Base-by-base conservation (phyloP, 2,329 filamentous ascomycete genomes). In the Chaetomiaceae sp. region DNA sequence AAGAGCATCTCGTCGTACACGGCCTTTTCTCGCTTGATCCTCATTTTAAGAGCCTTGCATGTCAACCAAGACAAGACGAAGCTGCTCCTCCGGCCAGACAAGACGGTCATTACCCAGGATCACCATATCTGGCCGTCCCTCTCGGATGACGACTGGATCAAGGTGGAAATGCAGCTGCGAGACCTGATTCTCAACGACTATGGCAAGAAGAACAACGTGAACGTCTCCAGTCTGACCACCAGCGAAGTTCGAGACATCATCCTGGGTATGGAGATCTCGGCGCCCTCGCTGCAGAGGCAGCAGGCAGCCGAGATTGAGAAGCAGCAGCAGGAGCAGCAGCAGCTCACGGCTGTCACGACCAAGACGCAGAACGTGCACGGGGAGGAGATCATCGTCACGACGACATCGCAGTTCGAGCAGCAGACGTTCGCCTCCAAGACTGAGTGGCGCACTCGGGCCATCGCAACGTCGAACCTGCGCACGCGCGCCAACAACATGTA, bases 171-270 rank as follows among this genome's bases (percentile, higher is more conserved):
- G 37, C 88, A 95, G 63, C 74, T 98, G 34, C 84, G 93, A 65
- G 93, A 98, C 73, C 73, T 98, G 55, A 98, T 98, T 60, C 65
- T 98, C 57, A 96, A 97, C 57, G 93, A 98, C 64, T 98, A 98
- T 64, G 93, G 93, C 63, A 98, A 97, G 79, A 98, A 98, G 79
- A 98, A 98, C 74, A 98, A 97, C 58, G 93, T 98, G 72, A 98
- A 98, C 60, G 91, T 93, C 11, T 94, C 94, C 14, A 95, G 89
- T 65, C 75, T 98, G 68, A 98, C 93, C 1, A 95, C 83, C 63
- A 95, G 87, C 60, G 93, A 98, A 79, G 93, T 98, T 41, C 84
- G 93, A 59, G 93, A 98, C 62, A 97, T 98, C 60, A 98, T 98
- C 59, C 71, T 98, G 53, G 93, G 93, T 77, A 98, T 98, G 94